phyloP scores from a whole-genome alignment of 2,329 filamentous ascomycete genomes.

The Byssoonygena ceratinophila region DNA sequence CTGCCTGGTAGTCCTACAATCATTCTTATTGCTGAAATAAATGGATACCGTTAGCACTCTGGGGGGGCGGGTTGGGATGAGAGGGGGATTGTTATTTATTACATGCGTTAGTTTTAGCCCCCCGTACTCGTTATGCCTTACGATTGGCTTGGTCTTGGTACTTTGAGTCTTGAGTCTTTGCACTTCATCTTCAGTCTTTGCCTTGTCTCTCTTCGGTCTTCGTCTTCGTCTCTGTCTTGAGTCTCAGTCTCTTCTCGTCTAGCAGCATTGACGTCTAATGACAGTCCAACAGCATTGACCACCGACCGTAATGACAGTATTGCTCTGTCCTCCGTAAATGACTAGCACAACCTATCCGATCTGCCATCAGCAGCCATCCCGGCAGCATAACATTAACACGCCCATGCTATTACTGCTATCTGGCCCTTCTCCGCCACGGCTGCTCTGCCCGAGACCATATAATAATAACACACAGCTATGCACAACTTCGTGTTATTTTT shows the following conservation, averaged over 20 bases:
- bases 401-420: not conserved
- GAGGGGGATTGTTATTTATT: constrained; percentile 6
- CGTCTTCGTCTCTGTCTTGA: too few species aligned
- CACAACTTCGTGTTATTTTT: constrained; percentile 12
- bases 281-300: too few species aligned
- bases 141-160: too few species aligned
- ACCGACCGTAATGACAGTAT: too few species aligned
- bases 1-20: too few species aligned
- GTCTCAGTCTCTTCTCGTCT: too few species aligned
- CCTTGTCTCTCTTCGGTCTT: too few species aligned
- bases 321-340: too few species aligned
- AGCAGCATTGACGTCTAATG: too few species aligned
- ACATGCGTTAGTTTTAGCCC: constrained; percentile 1
- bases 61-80: not conserved
- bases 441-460: constrained; percentile 12
- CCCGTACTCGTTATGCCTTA: constrained; percentile 10
- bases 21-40: too few species aligned
- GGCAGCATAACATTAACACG: constrained; percentile 5
- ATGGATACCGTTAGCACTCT: too few species aligned
- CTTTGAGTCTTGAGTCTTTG: not conserved
- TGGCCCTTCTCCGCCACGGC: constrained; percentile 4
- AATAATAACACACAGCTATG: constrained; percentile 16
- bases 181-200: too few species aligned
- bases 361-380: constrained; percentile 8
- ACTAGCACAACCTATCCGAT: constrained; percentile 11